Conservation (phyloP, 2,329 filamentous ascomycete species). For the Malbranchea zuffiana region DNA sequence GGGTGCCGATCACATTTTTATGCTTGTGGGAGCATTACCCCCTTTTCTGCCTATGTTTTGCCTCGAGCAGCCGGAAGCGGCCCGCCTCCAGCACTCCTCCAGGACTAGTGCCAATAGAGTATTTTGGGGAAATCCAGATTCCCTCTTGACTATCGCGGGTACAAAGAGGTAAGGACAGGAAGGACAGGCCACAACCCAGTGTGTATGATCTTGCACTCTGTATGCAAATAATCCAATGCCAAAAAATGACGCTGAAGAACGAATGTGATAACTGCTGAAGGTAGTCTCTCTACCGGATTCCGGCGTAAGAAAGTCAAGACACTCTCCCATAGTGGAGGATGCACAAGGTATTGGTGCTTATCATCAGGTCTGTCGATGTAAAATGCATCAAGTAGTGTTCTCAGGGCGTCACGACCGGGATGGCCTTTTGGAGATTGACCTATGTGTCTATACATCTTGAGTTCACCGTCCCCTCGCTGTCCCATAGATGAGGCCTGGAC, state of each 20-base stretch:
- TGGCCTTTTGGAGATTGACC: conserved; percentile 19
- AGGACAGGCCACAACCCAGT: background rate
- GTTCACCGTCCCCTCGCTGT: conserved; percentile 27
- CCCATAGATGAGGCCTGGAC: conserved; percentile 22
- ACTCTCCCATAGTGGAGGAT: conserved; percentile 15
- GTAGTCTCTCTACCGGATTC: conserved; percentile 12
- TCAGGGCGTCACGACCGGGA: conserved; percentile 23
- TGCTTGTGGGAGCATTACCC: too few species aligned
- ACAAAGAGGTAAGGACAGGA: background rate
- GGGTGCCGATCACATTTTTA: too few species aligned
- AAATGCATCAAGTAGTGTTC: conserved; percentile 23
- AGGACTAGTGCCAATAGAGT: too few species aligned
- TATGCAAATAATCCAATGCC: conserved; percentile 31
- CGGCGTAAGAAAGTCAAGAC: conserved; percentile 13
- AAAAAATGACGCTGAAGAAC: conserved; percentile 11
- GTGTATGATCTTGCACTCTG: conserved; percentile 26
- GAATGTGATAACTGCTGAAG: conserved; percentile 10
- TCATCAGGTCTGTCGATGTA: conserved; percentile 18
- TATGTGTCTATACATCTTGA: conserved; percentile 36
- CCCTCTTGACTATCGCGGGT: too few species aligned
- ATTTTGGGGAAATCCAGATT: too few species aligned
- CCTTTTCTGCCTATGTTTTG: too few species aligned
- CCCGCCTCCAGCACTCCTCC: too few species aligned
- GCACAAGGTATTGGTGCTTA: conserved; percentile 20
- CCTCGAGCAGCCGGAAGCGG: too few species aligned